These are phyloP conservation scores for Zoysia pacifica DNA, from an alignment of 176 grass and related monocot genomes.

Conservation along the genomic window DNA sequence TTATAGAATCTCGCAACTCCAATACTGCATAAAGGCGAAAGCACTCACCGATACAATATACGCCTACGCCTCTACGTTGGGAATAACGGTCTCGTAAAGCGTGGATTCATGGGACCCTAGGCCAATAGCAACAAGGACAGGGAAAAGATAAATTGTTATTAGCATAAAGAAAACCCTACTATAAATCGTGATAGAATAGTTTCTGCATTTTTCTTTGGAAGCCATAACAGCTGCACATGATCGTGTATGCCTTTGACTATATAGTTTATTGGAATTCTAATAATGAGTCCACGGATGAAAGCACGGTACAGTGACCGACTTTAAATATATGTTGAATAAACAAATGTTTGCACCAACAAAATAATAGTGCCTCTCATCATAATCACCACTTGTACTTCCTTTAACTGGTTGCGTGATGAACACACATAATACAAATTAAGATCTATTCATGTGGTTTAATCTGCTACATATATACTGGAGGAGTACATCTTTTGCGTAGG, in stretches of 20 bases:
- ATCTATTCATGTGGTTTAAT: background rate
- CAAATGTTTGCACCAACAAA: background rate
- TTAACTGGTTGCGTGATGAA: background rate
- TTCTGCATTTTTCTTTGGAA: background rate
- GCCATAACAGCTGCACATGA: background rate
- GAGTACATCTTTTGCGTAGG: background rate
- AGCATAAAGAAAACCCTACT: background rate
- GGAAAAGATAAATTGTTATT: background rate
- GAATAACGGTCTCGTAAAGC: background rate
- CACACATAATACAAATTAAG: background rate
- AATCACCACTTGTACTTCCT: background rate
- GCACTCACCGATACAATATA: background rate
- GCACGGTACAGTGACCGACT: background rate
- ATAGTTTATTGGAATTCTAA: background rate
- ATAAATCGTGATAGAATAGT: background rate
- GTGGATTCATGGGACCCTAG: background rate
- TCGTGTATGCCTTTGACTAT: background rate
- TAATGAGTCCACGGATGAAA: background rate
- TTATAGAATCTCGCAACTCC: background rate
- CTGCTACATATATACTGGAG: background rate
- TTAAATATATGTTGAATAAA: background rate
- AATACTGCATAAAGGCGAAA: slow-evolving; percentile 14
- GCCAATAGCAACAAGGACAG: background rate
- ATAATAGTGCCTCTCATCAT: background rate
- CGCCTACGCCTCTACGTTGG: background rate